Evolutionary conservation across 1,284 basidiomycete genomes (phyloP).

Genomic region (Ceratobasidium sp.): DNA sequence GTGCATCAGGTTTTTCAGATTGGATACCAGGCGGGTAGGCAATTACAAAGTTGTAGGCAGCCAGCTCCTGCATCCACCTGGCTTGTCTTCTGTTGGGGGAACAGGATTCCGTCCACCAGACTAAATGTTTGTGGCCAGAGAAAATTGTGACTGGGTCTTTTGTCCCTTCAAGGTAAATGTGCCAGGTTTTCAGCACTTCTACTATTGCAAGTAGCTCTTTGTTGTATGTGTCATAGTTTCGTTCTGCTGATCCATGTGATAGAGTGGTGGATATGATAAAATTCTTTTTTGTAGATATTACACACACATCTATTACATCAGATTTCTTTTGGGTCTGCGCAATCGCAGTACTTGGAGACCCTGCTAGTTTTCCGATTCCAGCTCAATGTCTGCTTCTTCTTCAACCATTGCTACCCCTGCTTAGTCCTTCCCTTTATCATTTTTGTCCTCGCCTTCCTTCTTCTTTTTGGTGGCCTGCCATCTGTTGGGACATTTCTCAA

Average conservation of each 20-base stretch:
- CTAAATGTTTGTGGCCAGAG: conserved; percentile 8
- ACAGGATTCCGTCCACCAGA: not conserved
- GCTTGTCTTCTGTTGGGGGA: conserved; percentile 46
- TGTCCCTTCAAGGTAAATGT: conserved; percentile 46
- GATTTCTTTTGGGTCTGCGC: not conserved
- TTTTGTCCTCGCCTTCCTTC: no score
- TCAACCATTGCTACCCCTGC: not conserved
- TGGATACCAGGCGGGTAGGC: not conserved
- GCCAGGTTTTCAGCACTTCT: conserved; percentile 45
- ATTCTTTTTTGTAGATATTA: not conserved
- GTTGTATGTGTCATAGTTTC: no score
- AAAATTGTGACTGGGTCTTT: conserved; percentile 32
- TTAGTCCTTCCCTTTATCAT: not conserved
- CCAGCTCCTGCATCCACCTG: conserved; percentile 44
- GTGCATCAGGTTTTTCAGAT: not conserved
- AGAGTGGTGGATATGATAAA: not conserved
- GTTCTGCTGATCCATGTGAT: conserved; percentile 46
- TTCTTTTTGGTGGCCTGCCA: not conserved
- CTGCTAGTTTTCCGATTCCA: conserved; percentile 7
- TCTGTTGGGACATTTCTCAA: not conserved
- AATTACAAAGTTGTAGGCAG: not conserved
- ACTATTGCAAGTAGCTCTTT: conserved; percentile 43
- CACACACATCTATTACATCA: not conserved
- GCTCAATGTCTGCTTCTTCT: not conserved
- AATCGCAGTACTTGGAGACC: not conserved